Base-by-base conservation (phyloP, 768 basidiomycete genomes). In the Kwoniella heveanensis region DNA sequence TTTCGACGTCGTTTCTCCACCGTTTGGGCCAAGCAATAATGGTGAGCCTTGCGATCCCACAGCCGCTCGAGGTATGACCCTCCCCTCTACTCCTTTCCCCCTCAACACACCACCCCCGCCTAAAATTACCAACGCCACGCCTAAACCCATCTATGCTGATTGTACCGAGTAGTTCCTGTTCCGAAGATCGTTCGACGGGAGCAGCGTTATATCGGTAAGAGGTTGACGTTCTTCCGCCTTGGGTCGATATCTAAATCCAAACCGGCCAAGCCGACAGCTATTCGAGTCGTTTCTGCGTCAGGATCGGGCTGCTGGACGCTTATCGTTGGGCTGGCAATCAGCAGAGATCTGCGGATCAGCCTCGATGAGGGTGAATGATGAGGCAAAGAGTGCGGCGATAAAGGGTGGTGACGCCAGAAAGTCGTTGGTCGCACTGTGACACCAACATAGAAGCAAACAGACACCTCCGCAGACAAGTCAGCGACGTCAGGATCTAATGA, bases 381-480 rank as follows among this genome's bases (percentile, higher is more conserved):
- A 15, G 63, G 63, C 27, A 60, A 32, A 13, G 56, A 39, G 30
- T 65, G 63, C 19, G 63, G 57, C 27, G 63, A 65, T 8, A 65
- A 44, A 1, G 63, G 56, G 52, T 65, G 63, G 47, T 60, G 63
- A 6, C 63, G 57, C 63, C 63, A 65, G 44, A 65, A 65, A 2
- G 63, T 60, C n/a, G 63, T 65, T 7, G 63, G 63, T 8, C 63
- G 57, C 32, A 65, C 63, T 65, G 21, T 13, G 39, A 19, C 4
- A 7, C 4, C 39, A 44, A 44, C 32, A 19, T 44, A 8, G 15
- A 44, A 19, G 9, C 10, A 10, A 10, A 44, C 10, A 44, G 39
- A 9, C 39, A 9, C 3, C 8, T 44, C n/a, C n/a, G n/a, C n/a
- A n/a, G n/a, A n/a, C n/a, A n/a, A n/a, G 39, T 44, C 39, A 4